A percentile compares a stretch with the other conserved stretches of the same genome.
phyloP scores from a whole-genome alignment of 345 rosid genomes.

The Orychophragmus violaceus region DNA sequence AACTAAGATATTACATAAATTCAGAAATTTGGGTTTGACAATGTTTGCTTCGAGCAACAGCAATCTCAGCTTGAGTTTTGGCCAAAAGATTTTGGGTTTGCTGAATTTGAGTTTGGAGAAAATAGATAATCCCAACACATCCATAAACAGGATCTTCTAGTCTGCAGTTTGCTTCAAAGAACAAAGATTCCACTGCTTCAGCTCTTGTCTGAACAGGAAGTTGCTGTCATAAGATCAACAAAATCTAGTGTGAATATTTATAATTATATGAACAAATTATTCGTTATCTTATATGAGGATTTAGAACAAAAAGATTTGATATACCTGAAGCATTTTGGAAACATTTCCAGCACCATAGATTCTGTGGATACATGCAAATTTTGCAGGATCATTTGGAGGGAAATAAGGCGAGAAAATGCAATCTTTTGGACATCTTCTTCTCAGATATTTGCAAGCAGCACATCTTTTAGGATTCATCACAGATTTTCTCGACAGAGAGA shows the following conservation, averaged over 20 bases:
- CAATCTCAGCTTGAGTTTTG: constrained; percentile 43
- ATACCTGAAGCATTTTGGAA: constrained; percentile 62
- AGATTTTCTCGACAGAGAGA: constrained; percentile 1
- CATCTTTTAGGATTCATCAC: constrained; percentile 38
- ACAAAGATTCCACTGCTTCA: constrained; percentile 46
- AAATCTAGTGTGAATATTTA: neutral
- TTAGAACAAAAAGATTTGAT: neutral
- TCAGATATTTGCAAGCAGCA: constrained; percentile 63
- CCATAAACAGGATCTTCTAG: constrained; percentile 58
- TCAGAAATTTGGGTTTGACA: neutral
- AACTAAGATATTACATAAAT: constrained; percentile 2
- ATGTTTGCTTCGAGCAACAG: constrained; percentile 17
- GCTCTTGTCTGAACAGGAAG: constrained; percentile 38
- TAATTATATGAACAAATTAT: neutral
- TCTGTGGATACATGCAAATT: constrained; percentile 54
- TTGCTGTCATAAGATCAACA: constrained; percentile 33
- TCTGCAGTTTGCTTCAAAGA: constrained; percentile 54
- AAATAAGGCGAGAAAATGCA: constrained; percentile 66
- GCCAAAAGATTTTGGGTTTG: constrained; percentile 37
- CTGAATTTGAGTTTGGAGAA: constrained; percentile 44
- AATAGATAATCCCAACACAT: constrained; percentile 41
- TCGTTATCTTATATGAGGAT: neutral
- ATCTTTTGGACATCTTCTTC: constrained; percentile 62
- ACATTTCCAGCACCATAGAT: constrained; percentile 79
- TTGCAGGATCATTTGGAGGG: constrained; percentile 48